These are phyloP conservation scores for Blastobotrys serpentis DNA, from an alignment of 1,139 yeast species.

Conservation along the genomic window DNA sequence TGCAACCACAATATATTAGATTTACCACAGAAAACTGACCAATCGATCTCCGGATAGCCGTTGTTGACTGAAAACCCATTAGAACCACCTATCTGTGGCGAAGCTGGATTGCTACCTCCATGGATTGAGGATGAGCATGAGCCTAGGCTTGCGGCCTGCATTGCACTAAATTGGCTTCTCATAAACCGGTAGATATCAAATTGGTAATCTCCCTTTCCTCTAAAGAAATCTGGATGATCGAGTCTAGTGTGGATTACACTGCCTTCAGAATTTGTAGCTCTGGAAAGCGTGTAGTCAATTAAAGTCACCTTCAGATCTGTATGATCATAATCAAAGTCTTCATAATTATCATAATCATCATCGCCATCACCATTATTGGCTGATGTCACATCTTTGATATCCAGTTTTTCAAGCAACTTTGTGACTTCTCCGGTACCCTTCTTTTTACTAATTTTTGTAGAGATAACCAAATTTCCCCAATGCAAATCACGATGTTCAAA, in stretches of 20 bases:
- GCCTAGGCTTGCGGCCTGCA: slow-evolving; percentile 11
- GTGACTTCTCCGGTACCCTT: slow-evolving; percentile 8
- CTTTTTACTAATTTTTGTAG: slow-evolving; percentile 12
- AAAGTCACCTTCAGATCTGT: slow-evolving; percentile 45
- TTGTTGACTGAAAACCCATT: slow-evolving; percentile 10
- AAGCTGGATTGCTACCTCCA: slow-evolving; percentile 8
- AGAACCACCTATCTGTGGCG: slow-evolving; percentile 16
- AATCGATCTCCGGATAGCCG: slow-evolving; percentile 32
- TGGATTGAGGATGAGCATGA: slow-evolving; percentile 4
- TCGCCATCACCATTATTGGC: slow-evolving; percentile 7
- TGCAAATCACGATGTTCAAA: slow-evolving; percentile 71
- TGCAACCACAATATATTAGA: slow-evolving; percentile 54
- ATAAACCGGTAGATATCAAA: slow-evolving; percentile 53
- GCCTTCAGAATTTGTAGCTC: slow-evolving; percentile 39
- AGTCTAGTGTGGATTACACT: slow-evolving; percentile 36
- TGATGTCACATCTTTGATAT: slow-evolving; percentile 12
- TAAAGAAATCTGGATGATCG: slow-evolving; percentile 53
- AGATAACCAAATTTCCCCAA: slow-evolving; percentile 55
- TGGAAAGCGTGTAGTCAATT: slow-evolving; percentile 57
- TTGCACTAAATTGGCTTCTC: slow-evolving; percentile 35
- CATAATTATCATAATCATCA: slow-evolving; percentile 19
- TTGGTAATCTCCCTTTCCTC: slow-evolving; percentile 52
- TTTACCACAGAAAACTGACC: slow-evolving; percentile 44
- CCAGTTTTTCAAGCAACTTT: slow-evolving; percentile 14
- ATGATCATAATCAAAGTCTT: slow-evolving; percentile 18